Percentiles rank a stretch among this genome's conserved stretches.
Conservation (phyloP, 2,329 filamentous ascomycete species). For the Pyrenophora seminiperda region DNA sequence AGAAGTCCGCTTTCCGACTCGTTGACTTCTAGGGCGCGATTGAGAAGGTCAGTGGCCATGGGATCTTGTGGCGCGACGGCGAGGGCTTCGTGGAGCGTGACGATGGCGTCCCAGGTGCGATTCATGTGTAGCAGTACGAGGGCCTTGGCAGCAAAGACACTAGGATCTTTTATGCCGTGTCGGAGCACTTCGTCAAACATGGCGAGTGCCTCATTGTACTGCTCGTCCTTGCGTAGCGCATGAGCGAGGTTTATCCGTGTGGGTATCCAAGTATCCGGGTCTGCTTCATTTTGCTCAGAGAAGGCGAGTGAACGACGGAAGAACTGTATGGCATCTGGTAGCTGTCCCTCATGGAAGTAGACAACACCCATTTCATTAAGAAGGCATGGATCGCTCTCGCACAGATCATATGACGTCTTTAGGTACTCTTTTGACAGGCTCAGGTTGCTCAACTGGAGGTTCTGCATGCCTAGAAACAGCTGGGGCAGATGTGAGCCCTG, state of each 20-base stretch:
- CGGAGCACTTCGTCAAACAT: conserved; percentile 89
- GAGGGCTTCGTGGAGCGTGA: conserved; percentile 82
- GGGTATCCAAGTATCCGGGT: conserved; percentile 80
- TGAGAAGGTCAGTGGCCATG: conserved; percentile 77
- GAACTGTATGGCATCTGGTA: conserved; percentile 74
- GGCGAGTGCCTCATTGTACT: conserved; percentile 71
- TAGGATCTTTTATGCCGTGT: conserved; percentile 77
- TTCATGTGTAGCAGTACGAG: conserved; percentile 81
- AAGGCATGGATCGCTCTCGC: conserved; percentile 83
- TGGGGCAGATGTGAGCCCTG: conserved; percentile 96
- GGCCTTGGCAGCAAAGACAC: conserved; percentile 81
- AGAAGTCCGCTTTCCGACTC: conserved; percentile 28
- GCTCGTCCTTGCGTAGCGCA: conserved; percentile 74
- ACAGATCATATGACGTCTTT: conserved; percentile 82
- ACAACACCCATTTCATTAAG: conserved; percentile 96
- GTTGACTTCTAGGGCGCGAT: conserved; percentile 64
- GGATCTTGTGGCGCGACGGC: conserved; percentile 79
- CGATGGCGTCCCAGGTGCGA: conserved; percentile 75
- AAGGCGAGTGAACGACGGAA: conserved; percentile 80
- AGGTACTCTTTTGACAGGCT: conserved; percentile 92
- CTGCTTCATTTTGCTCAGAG: conserved; percentile 79
- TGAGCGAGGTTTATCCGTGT: conserved; percentile 90
- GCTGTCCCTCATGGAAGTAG: conserved; percentile 87
- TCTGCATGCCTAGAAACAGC: conserved; percentile 97
- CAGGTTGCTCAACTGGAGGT: conserved; percentile 94